Evolutionary conservation across 2,329 filamentous ascomycete species (phyloP).

Genomic region (Colletotrichum zoysiae): DNA sequence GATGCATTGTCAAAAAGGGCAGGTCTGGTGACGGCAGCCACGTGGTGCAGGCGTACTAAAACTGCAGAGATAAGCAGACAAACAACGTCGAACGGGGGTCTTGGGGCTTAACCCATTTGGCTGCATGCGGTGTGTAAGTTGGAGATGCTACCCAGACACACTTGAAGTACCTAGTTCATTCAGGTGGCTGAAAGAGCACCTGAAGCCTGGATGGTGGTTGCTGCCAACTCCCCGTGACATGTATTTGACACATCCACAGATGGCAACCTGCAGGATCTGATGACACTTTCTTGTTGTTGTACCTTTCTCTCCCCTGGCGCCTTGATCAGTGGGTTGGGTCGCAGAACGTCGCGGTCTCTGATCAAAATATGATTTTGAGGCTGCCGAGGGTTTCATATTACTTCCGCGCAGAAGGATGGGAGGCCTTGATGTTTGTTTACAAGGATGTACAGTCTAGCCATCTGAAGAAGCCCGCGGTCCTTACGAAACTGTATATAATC

Average conservation of each 20-base stretch:
- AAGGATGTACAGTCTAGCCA: not conserved
- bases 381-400: not conserved
- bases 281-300: not conserved
- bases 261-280: not conserved
- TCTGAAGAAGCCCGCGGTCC: not conserved
- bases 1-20: not conserved
- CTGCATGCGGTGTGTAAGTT: conserved; percentile 1
- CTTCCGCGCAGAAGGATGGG: not conserved
- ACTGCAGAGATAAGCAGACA: conserved; percentile 5
- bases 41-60: conserved; percentile 29
- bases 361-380: not conserved
- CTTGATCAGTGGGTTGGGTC: not conserved
- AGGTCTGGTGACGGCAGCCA: conserved; percentile 28
- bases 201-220: not conserved
- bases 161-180: conserved; percentile 9
- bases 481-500: not conserved
- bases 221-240: conserved; percentile 5
- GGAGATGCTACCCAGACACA: not conserved
- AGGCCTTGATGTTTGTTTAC: not conserved
- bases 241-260: not conserved
- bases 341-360: not conserved
- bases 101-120: not conserved
- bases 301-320: not conserved
- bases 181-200: conserved; percentile 11
- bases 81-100: not conserved